Conservation (phyloP, 306 rosid species). For the Spatholobus suberectus region DNA sequence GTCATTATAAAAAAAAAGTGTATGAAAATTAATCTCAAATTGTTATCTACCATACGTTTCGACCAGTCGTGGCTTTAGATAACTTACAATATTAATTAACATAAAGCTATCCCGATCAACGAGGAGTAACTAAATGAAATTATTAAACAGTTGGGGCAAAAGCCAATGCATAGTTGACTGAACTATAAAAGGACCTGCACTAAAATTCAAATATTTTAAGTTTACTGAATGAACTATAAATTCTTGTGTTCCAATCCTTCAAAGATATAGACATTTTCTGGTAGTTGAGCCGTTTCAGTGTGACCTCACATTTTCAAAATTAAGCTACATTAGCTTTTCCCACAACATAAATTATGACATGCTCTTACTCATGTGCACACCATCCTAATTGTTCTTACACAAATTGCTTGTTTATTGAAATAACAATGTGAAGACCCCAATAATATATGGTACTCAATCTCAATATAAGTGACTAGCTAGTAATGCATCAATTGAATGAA, state of each 20-base stretch:
- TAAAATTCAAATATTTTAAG: neutral
- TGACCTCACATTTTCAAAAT: neutral
- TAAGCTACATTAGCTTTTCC: neutral
- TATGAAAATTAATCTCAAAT: too few relatives aligned
- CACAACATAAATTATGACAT: conserved; percentile 27
- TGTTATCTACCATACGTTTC: too few relatives aligned
- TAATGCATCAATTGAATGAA: neutral
- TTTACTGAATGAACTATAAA: neutral
- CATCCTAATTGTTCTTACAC: neutral
- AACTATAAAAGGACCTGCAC: neutral
- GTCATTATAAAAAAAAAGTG: too few relatives aligned
- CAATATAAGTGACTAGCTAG: conserved; percentile 3
- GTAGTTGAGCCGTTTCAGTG: neutral
- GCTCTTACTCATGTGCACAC: neutral
- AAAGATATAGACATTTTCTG: neutral
- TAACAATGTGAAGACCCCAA: conserved; percentile 1
- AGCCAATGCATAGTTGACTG: neutral
- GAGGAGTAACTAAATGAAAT: neutral
- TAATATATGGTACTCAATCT: neutral
- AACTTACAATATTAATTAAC: too few relatives aligned
- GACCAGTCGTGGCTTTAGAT: too few relatives aligned
- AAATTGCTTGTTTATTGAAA: conserved; percentile 1
- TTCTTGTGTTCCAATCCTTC: neutral
- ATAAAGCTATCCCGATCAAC: neutral
- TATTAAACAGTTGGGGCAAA: neutral